These are phyloP conservation scores for Lithohypha guttulata DNA, from an alignment of 2,329 filamentous ascomycete genomes.

Conservation along the genomic window DNA sequence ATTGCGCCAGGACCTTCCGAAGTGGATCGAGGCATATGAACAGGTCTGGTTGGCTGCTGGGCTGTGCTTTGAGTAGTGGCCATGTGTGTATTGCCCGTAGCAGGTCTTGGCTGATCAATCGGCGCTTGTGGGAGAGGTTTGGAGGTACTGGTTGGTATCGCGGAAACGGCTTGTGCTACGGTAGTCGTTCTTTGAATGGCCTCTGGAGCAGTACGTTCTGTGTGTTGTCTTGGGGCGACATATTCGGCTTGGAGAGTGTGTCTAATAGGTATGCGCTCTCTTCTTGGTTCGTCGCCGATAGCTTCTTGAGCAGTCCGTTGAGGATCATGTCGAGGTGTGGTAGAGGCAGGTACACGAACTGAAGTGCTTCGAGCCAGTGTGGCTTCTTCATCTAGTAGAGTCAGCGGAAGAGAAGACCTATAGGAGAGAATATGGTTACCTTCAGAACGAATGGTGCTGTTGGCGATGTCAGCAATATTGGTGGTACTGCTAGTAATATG, in stretches of 20 bases:
- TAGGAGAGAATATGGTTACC: too few species aligned
- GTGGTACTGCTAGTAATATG: constrained; percentile 96
- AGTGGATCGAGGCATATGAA: constrained; percentile 42
- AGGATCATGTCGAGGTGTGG: constrained; percentile 41
- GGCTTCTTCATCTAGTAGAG: too few species aligned
- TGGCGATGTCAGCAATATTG: constrained; percentile 71
- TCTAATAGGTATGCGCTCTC: constrained; percentile 65
- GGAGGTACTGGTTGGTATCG: constrained; percentile 19
- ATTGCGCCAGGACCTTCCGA: constrained; percentile 49
- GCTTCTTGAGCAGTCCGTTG: constrained; percentile 38
- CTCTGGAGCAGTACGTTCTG: constrained; percentile 47
- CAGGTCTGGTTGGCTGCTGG: constrained; percentile 33
- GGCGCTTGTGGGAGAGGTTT: constrained; percentile 49
- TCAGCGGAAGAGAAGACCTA: too few species aligned
- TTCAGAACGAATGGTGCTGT: constrained; percentile 53
- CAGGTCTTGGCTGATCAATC: neutral
- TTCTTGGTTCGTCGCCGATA: neutral
- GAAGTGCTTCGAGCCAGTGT: constrained; percentile 76
- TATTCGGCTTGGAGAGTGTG: constrained; percentile 97
- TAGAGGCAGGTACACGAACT: constrained; percentile 74
- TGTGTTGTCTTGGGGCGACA: constrained; percentile 80
- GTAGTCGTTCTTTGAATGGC: constrained; percentile 1
- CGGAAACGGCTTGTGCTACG: constrained; percentile 9
- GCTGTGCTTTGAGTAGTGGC: neutral
- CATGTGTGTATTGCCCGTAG: constrained; percentile 1